A percentile compares a stretch with the other conserved stretches of the same genome.
These are phyloP conservation scores for Exobasidium cylindrosporum DNA, from an alignment of 1,284 basidiomycete genomes.

Conservation along the genomic window DNA sequence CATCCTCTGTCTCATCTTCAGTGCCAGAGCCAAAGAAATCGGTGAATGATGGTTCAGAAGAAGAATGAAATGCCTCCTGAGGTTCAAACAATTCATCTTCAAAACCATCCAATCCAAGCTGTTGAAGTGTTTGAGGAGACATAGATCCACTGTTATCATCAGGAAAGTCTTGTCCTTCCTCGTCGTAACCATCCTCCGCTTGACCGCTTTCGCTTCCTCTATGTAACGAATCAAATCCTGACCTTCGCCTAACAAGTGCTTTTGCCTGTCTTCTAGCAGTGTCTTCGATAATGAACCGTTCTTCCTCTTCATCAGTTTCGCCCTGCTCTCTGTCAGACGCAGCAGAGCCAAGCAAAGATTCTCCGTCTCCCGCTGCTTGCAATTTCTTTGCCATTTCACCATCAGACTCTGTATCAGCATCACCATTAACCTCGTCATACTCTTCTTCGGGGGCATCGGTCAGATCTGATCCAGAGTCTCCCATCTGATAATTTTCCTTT, in stretches of 20 bases:
- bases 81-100: constrained; percentile 49
- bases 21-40: constrained; percentile 50
- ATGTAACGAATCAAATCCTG: constrained; percentile 5
- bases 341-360: constrained; percentile 52
- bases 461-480: constrained; percentile 21
- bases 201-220: constrained; percentile 24
- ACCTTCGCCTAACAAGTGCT: constrained; percentile 22
- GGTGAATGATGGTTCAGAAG: constrained; percentile 52
- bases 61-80: constrained; percentile 49
- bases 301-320: constrained; percentile 46
- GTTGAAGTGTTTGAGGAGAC: constrained; percentile 38
- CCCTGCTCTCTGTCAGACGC: constrained; percentile 32
- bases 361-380: constrained; percentile 48
- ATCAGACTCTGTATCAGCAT: constrained; percentile 34
- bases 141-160: constrained; percentile 22
- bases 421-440: background rate
- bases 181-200: constrained; percentile 20
- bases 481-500: constrained; percentile 38
- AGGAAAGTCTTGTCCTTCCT: constrained; percentile 24
- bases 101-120: constrained; percentile 35
- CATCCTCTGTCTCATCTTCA: constrained; percentile 24
- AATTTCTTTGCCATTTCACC: constrained; percentile 51
- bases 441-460: constrained; percentile 15
- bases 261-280: constrained; percentile 23
- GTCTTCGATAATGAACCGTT: constrained; percentile 50